Percentiles rank a stretch among this genome's conserved stretches.
Conservation (phyloP, 768 basidiomycete species). For the Clitopilus passeckerianus region DNA sequence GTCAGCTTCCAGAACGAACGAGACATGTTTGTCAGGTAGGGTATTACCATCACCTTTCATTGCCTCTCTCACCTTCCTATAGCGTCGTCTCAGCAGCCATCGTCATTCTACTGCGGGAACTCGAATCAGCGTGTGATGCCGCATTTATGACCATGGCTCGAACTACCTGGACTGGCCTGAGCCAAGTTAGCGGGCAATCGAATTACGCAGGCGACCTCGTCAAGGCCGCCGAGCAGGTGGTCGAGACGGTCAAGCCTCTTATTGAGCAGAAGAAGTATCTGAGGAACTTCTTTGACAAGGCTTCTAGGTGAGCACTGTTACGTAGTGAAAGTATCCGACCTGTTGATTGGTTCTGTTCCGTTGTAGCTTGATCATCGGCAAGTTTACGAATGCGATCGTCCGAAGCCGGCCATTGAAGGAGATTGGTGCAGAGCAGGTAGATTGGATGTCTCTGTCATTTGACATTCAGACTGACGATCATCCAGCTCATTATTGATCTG, state of each 20-base stretch:
- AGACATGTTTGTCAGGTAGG: conserved; percentile 85
- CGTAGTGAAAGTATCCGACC: not conserved
- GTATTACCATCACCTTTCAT: no score
- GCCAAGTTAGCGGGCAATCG: conserved; percentile 85
- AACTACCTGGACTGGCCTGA: conserved; percentile 72
- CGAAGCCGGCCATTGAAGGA: conserved; percentile 88
- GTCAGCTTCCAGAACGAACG: conserved; percentile 81
- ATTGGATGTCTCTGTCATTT: not conserved
- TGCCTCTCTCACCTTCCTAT: conserved; percentile 3
- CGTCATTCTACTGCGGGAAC: conserved; percentile 71
- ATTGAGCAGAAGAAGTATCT: conserved; percentile 95
- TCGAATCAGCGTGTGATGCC: conserved; percentile 81
- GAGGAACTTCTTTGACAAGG: conserved; percentile 91
- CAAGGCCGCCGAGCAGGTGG: conserved; percentile 67
- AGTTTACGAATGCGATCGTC: conserved; percentile 87
- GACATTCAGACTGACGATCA: not conserved
- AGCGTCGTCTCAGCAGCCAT: conserved; percentile 88
- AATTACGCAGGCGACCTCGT: conserved; percentile 76
- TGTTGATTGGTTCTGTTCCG: not conserved
- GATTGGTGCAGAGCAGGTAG: conserved; percentile 91
- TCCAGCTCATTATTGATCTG: conserved; percentile 83
- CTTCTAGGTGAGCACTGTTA: conserved; percentile 58
- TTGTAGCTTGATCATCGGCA: conserved; percentile 69
- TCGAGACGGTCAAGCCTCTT: conserved; percentile 70
- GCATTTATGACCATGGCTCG: conserved; percentile 73